Conservation (phyloP, 2,329 filamentous ascomycete genomes). For the Pseudogymnoascus sp. region DNA sequence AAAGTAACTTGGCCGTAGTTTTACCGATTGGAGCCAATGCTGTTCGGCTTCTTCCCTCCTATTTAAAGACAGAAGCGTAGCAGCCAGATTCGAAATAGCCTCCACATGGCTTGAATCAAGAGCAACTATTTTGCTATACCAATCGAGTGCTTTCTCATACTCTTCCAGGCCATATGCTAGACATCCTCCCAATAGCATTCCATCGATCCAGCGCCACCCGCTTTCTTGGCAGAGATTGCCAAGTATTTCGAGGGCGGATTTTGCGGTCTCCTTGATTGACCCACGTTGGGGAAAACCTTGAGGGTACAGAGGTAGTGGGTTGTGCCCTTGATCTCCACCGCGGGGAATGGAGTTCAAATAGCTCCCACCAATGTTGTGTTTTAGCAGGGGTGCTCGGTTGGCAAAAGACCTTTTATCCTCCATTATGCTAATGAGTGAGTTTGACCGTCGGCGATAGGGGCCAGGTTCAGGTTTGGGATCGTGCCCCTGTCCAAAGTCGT, state of each 20-base stretch:
- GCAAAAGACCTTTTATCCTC: constrained; percentile 7
- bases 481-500: neutral
- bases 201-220: constrained; percentile 83
- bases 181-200: constrained; percentile 84
- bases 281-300: neutral
- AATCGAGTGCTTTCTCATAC: constrained; percentile 67
- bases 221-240: constrained; percentile 69
- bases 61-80: constrained; percentile 76
- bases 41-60: constrained; percentile 75
- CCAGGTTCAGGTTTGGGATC: neutral
- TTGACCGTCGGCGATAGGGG: neutral
- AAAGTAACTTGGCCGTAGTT: constrained; percentile 75
- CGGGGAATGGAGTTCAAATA: neutral
- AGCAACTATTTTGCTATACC: constrained; percentile 58
- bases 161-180: constrained; percentile 82
- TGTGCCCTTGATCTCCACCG: neutral
- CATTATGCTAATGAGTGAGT: constrained; percentile 5
- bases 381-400: neutral
- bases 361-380: neutral
- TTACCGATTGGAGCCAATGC: constrained; percentile 79
- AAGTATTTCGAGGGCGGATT: constrained; percentile 60
- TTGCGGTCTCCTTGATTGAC: constrained; percentile 38
- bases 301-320: neutral
- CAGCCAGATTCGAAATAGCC: constrained; percentile 86
- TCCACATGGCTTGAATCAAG: constrained; percentile 66